Conservation (phyloP, 257 asterid genomes). For the Paulownia fortunei region DNA sequence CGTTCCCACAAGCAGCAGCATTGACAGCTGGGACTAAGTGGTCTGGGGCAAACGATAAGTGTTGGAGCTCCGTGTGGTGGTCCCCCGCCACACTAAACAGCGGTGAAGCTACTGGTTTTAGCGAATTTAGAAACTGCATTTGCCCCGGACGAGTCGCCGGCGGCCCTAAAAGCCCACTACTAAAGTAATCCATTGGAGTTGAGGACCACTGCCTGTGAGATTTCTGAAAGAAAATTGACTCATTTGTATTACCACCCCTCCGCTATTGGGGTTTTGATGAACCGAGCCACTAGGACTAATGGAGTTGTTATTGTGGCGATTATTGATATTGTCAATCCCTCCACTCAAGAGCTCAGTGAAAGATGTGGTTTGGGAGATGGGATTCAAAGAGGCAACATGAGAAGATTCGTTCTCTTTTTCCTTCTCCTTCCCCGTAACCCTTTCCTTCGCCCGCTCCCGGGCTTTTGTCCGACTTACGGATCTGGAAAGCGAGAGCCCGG, state of each 20-base stretch:
- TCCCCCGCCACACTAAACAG: constrained; percentile 45
- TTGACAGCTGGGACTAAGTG: constrained; percentile 41
- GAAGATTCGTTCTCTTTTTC: constrained; percentile 43
- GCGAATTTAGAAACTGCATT: constrained; percentile 39
- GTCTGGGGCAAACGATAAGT: constrained; percentile 54
- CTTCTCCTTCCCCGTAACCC: constrained; percentile 62
- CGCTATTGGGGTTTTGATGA: constrained; percentile 15
- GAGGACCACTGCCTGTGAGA: constrained; percentile 53
- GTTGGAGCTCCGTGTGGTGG: constrained; percentile 53
- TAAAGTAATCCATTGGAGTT: constrained; percentile 54
- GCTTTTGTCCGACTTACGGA: constrained; percentile 59
- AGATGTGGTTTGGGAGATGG: constrained; percentile 55
- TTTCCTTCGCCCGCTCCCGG: constrained; percentile 55
- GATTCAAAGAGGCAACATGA: constrained; percentile 34
- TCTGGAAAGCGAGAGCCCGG: constrained; percentile 63
- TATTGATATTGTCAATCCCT: constrained; percentile 34
- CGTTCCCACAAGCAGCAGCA: constrained; percentile 2
- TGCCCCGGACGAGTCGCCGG: constrained; percentile 40
- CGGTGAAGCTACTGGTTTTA: constrained; percentile 40
- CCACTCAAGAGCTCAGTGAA: constrained; percentile 61
- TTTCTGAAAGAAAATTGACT: constrained; percentile 43
- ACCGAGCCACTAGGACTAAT: constrained; percentile 13
- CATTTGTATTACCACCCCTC: constrained; percentile 10
- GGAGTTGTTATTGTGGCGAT: too few relatives aligned
- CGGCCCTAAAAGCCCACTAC: constrained; percentile 42